phyloP scores from a whole-genome alignment of 1,284 basidiomycete genomes.

The Sporisorium exsertum region DNA sequence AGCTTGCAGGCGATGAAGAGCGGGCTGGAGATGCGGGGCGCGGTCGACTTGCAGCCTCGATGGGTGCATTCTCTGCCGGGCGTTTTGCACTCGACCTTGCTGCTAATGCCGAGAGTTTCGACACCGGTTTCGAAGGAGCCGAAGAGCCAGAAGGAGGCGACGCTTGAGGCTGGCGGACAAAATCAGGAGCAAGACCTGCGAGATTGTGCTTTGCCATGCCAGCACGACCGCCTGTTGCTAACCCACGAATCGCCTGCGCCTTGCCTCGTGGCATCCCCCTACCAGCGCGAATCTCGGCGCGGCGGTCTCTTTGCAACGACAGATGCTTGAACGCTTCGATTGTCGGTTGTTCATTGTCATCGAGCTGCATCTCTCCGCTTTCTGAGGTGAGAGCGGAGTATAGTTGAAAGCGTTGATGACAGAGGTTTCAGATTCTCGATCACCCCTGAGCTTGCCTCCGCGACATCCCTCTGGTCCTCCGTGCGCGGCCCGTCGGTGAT shows the following conservation, averaged over 20 bases:
- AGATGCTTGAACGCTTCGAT: conserved; percentile 75
- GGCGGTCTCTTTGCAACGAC: conserved; percentile 32
- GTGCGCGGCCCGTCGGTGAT: conserved; percentile 17
- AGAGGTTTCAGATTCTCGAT: conserved; percentile 24
- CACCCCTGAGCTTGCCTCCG: neutral
- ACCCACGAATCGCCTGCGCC: conserved; percentile 44
- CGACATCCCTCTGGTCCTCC: conserved; percentile 6
- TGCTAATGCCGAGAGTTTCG: conserved; percentile 46
- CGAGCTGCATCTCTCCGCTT: conserved; percentile 26
- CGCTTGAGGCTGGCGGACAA: conserved; percentile 17
- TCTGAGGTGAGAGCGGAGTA: conserved; percentile 20
- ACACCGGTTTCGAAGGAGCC: conserved; percentile 28
- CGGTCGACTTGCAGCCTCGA: conserved; percentile 13
- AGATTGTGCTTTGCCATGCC: conserved; percentile 55
- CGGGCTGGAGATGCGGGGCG: conserved; percentile 25
- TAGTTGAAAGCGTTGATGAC: conserved; percentile 5
- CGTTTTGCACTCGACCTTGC: conserved; percentile 45
- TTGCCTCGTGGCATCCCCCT: conserved; percentile 28
- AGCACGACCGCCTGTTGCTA: conserved; percentile 43
- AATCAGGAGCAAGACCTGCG: conserved; percentile 39
- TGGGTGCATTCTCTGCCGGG: conserved; percentile 28
- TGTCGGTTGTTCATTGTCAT: conserved; percentile 28
- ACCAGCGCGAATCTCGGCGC: conserved; percentile 36
- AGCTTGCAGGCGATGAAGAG: conserved; percentile 1
- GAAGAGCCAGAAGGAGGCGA: neutral